These are phyloP conservation scores for Epichloe typhina DNA, from an alignment of 2,329 filamentous ascomycete species.

Conservation along the genomic window DNA sequence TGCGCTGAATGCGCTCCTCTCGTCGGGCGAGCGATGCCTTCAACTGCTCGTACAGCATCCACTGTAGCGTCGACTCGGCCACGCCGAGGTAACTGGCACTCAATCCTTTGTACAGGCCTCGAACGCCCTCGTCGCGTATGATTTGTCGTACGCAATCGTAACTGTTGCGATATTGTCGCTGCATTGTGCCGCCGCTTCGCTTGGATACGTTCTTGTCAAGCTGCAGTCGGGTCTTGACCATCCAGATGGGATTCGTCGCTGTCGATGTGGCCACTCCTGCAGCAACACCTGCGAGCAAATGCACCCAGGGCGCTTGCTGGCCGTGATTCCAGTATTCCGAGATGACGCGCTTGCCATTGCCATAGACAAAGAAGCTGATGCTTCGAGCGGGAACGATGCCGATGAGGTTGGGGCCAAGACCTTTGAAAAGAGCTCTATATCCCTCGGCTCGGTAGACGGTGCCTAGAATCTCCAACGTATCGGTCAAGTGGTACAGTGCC, in stretches of 20 bases:
- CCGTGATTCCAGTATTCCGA: slow-evolving; percentile 61
- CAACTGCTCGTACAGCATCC: slow-evolving; percentile 88
- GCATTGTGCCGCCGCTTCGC: slow-evolving; percentile 36
- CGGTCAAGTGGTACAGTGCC: slow-evolving; percentile 60
- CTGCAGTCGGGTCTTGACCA: slow-evolving; percentile 86
- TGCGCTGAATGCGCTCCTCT: slow-evolving; percentile 42
- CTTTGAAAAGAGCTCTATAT: slow-evolving; percentile 81
- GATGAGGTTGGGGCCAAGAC: slow-evolving; percentile 77
- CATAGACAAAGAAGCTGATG: slow-evolving; percentile 91
- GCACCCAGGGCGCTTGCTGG: slow-evolving; percentile 59
- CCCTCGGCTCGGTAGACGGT: slow-evolving; percentile 74
- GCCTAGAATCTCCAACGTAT: slow-evolving; percentile 75
- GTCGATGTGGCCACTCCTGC: slow-evolving; percentile 81
- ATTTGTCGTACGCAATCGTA: slow-evolving; percentile 79
- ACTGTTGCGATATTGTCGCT: slow-evolving; percentile 72
- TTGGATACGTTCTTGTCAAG: slow-evolving; percentile 74
- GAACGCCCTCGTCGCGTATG: slow-evolving; percentile 64
- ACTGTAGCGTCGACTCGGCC: slow-evolving; percentile 80
- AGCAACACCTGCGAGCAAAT: slow-evolving; percentile 60
- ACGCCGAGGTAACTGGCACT: slow-evolving; percentile 87
- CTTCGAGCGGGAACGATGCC: slow-evolving; percentile 80
- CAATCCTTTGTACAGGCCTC: slow-evolving; percentile 78
- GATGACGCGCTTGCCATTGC: slow-evolving; percentile 77
- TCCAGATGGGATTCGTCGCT: slow-evolving; percentile 90
- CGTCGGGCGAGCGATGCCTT: slow-evolving; percentile 59